These are phyloP conservation scores for Eutrema japonicum DNA, from an alignment of 345 rosid genomes.

Conservation along the genomic window DNA sequence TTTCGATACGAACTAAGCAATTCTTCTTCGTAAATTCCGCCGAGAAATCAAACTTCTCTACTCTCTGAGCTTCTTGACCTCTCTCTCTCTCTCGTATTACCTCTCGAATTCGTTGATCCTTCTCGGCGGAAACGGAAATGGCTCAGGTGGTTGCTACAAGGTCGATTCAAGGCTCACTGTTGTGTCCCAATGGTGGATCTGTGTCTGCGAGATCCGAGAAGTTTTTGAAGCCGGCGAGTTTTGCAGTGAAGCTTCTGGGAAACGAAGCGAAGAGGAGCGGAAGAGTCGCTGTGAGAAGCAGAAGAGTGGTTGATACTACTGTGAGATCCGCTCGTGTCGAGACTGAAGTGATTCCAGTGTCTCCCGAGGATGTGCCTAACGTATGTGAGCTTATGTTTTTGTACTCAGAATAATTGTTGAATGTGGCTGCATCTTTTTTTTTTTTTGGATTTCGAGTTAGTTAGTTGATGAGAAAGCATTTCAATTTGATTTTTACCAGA, in stretches of 20 bases:
- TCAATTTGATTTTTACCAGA: background rate
- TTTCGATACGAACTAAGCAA: conserved; percentile 70
- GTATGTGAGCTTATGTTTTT: conserved; percentile 38
- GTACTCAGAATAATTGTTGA: background rate
- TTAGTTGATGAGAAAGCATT: conserved; percentile 1
- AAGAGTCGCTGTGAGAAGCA: conserved; percentile 39
- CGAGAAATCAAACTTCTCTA: conserved; percentile 38
- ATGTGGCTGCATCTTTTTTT: background rate
- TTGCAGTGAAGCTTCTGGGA: conserved; percentile 51
- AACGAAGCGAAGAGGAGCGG: conserved; percentile 40
- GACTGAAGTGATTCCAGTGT: conserved; percentile 67
- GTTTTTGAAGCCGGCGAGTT: conserved; percentile 55
- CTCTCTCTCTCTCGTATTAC: background rate
- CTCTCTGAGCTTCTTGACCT: conserved; percentile 12
- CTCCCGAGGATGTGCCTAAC: conserved; percentile 68
- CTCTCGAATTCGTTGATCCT: conserved; percentile 16
- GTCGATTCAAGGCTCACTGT: conserved; percentile 59
- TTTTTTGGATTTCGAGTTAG: background rate
- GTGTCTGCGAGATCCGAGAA: conserved; percentile 51
- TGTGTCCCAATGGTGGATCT: conserved; percentile 55
- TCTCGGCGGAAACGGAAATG: conserved; percentile 47
- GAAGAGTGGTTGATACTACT: conserved; percentile 49
- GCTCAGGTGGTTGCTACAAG: conserved; percentile 79
- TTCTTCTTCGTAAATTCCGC: conserved; percentile 49
- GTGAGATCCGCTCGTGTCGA: conserved; percentile 60